phyloP scores from a whole-genome alignment of 768 basidiomycete genomes.

The Tephrocybe sp. region DNA sequence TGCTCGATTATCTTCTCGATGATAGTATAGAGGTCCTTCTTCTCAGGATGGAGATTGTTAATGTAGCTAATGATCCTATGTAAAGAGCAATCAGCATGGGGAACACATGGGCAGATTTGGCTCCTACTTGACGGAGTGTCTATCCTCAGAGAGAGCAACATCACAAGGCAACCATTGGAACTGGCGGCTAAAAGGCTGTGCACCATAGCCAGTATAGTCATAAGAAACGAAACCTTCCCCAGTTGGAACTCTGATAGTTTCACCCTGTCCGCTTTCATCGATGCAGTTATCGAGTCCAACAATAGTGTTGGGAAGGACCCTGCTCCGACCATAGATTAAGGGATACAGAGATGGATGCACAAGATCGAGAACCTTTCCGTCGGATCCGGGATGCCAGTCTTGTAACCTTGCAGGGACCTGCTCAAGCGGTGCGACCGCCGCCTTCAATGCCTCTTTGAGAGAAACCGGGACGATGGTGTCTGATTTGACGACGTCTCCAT shows the following conservation, averaged over 20 bases:
- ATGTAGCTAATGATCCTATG: conserved; percentile 38
- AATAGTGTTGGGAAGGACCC: conserved; percentile 6
- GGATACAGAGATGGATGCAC: conserved; percentile 42
- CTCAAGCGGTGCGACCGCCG: conserved; percentile 27
- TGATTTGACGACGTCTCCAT: conserved; percentile 23
- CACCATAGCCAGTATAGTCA: background rate
- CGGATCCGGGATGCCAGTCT: conserved; percentile 43
- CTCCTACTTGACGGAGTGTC: background rate
- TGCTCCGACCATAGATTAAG: conserved; percentile 31
- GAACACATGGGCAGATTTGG: no score
- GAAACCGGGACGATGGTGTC: conserved; percentile 24
- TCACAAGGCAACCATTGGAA: conserved; percentile 28
- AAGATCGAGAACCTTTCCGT: conserved; percentile 39
- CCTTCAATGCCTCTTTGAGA: conserved; percentile 18
- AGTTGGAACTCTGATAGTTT: conserved; percentile 3
- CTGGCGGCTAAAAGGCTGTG: background rate
- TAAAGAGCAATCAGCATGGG: background rate
- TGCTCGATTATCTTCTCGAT: conserved; percentile 25
- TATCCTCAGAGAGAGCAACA: conserved; percentile 23
- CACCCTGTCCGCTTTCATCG: conserved; percentile 16
- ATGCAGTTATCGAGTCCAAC: conserved; percentile 18
- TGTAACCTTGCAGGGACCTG: conserved; percentile 27
- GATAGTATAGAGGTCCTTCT: conserved; percentile 23
- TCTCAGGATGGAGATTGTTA: conserved; percentile 38
- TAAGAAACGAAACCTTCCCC: background rate